Conservation (phyloP, 768 basidiomycete species). For the Plicaturopsis crispa region DNA sequence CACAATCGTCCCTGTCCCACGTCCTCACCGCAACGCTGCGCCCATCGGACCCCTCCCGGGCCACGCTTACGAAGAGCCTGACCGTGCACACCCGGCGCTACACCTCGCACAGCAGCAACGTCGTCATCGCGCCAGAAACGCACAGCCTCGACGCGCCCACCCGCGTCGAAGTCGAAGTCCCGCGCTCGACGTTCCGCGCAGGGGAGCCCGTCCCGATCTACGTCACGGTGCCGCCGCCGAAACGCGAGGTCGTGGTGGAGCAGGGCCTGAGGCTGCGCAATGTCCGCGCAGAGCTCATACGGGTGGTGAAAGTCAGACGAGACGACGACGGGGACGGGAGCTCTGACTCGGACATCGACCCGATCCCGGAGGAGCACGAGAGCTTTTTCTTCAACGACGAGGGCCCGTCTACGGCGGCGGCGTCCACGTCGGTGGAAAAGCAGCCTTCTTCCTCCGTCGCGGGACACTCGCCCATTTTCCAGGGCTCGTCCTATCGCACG, state of each 20-base stretch:
- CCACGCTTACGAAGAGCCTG: slow-evolving; percentile 45
- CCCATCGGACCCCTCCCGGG: slow-evolving; percentile 30
- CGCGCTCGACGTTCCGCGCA: slow-evolving; percentile 61
- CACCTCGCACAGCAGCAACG: slow-evolving; percentile 49
- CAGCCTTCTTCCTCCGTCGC: slow-evolving; percentile 30
- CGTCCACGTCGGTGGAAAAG: slow-evolving; percentile 17
- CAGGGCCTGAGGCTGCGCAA: slow-evolving; percentile 73
- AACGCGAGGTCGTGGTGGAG: slow-evolving; percentile 56
- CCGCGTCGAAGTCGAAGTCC: slow-evolving; percentile 60
- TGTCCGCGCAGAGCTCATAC: slow-evolving; percentile 71
- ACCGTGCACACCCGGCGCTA: slow-evolving; percentile 71
- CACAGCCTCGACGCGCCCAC: slow-evolving; percentile 56
- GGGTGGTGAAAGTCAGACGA: slow-evolving; percentile 49
- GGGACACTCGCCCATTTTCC: slow-evolving; percentile 29
- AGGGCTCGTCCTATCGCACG: slow-evolving; percentile 37
- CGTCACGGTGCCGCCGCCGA: slow-evolving; percentile 72
- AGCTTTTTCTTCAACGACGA: slow-evolving; percentile 14
- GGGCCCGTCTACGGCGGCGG: slow-evolving; percentile 22
- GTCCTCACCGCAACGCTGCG: slow-evolving; percentile 61
- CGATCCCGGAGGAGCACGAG: slow-evolving; percentile 14
- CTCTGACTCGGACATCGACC: slow-evolving; percentile 22
- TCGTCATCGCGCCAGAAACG: slow-evolving; percentile 55
- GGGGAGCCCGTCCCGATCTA: slow-evolving; percentile 77
- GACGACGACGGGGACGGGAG: slow-evolving; percentile 33
- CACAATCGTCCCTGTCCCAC: slow-evolving; percentile 67